These are phyloP conservation scores for Striga asiatica DNA, from an alignment of 257 asterid genomes.

Conservation along the genomic window DNA sequence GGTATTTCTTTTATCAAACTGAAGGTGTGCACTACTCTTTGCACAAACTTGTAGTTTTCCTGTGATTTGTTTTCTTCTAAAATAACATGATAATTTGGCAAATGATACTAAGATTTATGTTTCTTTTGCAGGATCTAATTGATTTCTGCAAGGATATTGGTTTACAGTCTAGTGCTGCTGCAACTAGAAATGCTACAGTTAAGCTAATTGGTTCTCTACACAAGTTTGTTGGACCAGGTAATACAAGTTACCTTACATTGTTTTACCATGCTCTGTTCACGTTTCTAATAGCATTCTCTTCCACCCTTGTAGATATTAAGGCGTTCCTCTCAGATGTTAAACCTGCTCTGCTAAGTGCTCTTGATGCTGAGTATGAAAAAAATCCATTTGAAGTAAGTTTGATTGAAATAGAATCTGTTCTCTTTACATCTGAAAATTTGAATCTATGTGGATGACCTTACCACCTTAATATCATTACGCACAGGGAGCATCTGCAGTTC, in stretches of 20 bases:
- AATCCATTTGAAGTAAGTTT: constrained; percentile 79
- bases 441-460: constrained; percentile 9
- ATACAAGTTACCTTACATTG: constrained; percentile 18
- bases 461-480: constrained; percentile 10
- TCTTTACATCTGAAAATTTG: constrained; percentile 12
- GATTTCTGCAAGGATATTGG: constrained; percentile 97
- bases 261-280: constrained; percentile 10
- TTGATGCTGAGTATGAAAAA: constrained; percentile 93
- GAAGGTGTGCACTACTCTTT: constrained; percentile 44
- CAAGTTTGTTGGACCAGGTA: constrained; percentile 99
- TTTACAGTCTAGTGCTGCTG: constrained; percentile 96
- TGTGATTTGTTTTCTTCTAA: constrained; percentile 7
- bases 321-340: constrained; percentile 90
- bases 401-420: not conserved
- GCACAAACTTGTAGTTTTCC: not conserved
- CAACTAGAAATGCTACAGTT: constrained; percentile 87
- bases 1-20: constrained; percentile 70
- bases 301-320: constrained; percentile 59
- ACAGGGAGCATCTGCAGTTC: constrained; percentile 74
- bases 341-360: constrained; percentile 94
- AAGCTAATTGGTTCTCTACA: constrained; percentile 82
- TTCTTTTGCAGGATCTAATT: constrained; percentile 64
- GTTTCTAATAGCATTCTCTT: constrained; percentile 21
- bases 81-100: not conserved
- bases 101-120: not conserved